Conservation (phyloP, 108 stramenopile genomes). For the Skeletonema tropicum region DNA sequence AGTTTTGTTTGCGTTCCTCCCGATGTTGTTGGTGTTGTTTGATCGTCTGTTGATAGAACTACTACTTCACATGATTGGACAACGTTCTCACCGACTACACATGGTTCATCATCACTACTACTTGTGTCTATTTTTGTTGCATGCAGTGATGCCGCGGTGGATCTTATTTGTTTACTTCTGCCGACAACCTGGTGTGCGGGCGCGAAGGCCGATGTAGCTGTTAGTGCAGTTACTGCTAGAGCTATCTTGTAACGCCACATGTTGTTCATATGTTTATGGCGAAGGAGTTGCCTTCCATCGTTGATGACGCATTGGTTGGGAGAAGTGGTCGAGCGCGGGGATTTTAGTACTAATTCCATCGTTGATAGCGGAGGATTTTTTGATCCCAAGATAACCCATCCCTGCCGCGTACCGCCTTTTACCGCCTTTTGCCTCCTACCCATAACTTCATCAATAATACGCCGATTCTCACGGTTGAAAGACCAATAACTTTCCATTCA, state of each 20-base stretch:
- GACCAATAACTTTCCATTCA: no score
- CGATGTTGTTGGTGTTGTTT: background rate
- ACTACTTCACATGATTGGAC: constrained; percentile 23
- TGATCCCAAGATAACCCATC: no score
- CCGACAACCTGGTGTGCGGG: background rate
- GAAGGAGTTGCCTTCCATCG: no score
- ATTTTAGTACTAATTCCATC: no score
- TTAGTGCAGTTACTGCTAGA: background rate
- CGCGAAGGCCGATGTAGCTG: background rate
- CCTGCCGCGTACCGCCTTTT: no score
- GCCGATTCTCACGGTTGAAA: no score
- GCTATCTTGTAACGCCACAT: background rate
- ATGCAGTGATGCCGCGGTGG: background rate
- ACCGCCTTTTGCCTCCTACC: no score
- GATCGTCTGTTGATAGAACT: background rate
- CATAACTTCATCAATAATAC: no score
- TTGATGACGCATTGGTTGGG: no score
- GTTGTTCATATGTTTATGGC: background rate
- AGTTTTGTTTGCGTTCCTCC: constrained; percentile 49
- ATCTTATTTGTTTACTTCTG: background rate
- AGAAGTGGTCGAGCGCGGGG: no score
- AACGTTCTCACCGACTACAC: constrained; percentile 22
- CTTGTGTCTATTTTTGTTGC: background rate
- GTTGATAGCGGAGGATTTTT: no score
- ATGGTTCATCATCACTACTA: constrained; percentile 32